Evolutionary conservation across 2,329 filamentous ascomycete species (phyloP).

Genomic region (Coniella vitis): DNA sequence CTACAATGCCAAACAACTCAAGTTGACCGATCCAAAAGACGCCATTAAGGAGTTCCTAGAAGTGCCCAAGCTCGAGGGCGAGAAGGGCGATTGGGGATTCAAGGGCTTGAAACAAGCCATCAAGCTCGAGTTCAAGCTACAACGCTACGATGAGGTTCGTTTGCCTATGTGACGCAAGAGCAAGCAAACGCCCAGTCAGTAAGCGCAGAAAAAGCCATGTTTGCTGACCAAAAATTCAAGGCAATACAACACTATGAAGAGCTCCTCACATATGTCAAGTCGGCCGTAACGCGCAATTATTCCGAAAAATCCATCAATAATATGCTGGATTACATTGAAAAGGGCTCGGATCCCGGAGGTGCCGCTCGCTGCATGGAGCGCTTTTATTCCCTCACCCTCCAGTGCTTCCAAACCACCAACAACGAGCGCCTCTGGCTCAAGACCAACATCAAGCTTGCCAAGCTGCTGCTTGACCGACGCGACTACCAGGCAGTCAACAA

Average conservation of each 20-base stretch:
- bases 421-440: constrained; percentile 97
- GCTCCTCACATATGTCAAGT: constrained; percentile 95
- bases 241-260: constrained; percentile 89
- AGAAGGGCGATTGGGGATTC: constrained; percentile 98
- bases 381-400: constrained; percentile 88
- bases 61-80: constrained; percentile 73
- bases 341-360: constrained; percentile 65
- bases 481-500: constrained; percentile 74
- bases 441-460: constrained; percentile 94
- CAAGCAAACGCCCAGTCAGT: background rate
- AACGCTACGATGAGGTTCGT: constrained; percentile 71
- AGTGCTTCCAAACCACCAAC: constrained; percentile 94
- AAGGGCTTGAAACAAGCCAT: constrained; percentile 97
- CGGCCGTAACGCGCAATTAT: constrained; percentile 93
- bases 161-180: too few relatives aligned
- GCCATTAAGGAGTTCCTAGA: constrained; percentile 90
- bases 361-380: constrained; percentile 81
- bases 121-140: constrained; percentile 91
- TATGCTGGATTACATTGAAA: constrained; percentile 97
- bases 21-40: constrained; percentile 75
- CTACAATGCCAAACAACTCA: constrained; percentile 98
- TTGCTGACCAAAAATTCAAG: constrained; percentile 37
- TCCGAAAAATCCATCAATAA: constrained; percentile 99
- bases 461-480: constrained; percentile 84
- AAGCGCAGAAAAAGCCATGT: too few relatives aligned